Conservation (phyloP, 148 eudicot genomes). For the Rhododendron ovatum region DNA sequence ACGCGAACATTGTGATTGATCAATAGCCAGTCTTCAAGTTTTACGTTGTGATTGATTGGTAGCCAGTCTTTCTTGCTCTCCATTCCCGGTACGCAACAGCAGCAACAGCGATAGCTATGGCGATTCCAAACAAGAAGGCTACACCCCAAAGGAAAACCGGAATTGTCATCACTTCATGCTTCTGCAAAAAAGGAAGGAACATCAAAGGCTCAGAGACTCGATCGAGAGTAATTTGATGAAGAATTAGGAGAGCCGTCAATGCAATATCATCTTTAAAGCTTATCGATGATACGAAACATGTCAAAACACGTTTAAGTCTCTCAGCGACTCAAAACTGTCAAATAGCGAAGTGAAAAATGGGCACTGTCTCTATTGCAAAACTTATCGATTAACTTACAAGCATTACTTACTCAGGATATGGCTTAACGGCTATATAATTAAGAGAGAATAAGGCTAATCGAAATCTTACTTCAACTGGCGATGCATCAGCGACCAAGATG, state of each 20-base stretch:
- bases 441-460: too few relatives aligned
- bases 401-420: not conserved
- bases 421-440: not conserved
- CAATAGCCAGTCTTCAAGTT: not conserved
- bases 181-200: slow-evolving; percentile 14
- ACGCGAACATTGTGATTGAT: not conserved
- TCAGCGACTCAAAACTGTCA: not conserved
- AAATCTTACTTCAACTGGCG: slow-evolving; percentile 30
- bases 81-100: slow-evolving; percentile 12
- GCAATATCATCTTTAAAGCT: not conserved
- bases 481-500: slow-evolving; percentile 61
- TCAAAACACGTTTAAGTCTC: not conserved
- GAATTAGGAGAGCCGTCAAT: not conserved
- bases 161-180: slow-evolving; percentile 2
- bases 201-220: not conserved
- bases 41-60: slow-evolving; percentile 28
- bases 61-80: slow-evolving; percentile 28
- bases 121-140: slow-evolving; percentile 26
- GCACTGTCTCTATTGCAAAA: not conserved
- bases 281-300: not conserved
- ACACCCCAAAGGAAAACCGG: slow-evolving; percentile 11
- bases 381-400: not conserved
- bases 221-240: not conserved
- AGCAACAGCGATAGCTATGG: slow-evolving; percentile 9
- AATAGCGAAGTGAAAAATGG: not conserved